Evolutionary conservation across 768 basidiomycete species (phyloP).

Genomic region (Auriscalpium microsporum): DNA sequence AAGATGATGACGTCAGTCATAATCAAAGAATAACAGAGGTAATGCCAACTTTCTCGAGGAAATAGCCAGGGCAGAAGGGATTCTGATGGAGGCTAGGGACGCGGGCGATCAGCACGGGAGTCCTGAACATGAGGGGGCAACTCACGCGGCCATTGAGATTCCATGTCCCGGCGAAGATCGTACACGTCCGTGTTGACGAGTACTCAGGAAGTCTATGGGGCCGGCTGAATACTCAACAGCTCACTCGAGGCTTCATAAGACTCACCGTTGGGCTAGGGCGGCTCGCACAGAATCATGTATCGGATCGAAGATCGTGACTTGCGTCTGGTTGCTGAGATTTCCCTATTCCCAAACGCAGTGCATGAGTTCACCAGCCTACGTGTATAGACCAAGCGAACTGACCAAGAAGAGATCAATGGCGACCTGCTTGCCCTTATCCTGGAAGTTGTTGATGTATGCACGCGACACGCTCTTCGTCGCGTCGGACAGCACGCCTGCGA

Average conservation of each 20-base stretch:
- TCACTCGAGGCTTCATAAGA: neutral
- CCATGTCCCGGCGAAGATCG: conserved; percentile 88
- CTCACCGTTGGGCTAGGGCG: conserved; percentile 61
- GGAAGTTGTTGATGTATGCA: conserved; percentile 97
- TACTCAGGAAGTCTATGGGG: conserved; percentile 65
- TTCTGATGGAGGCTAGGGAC: conserved; percentile 65
- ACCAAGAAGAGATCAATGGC: conserved; percentile 97
- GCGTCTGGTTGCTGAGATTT: conserved; percentile 79
- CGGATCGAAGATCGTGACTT: conserved; percentile 89
- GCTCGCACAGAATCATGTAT: conserved; percentile 80
- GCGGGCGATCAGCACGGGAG: neutral
- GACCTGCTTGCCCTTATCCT: conserved; percentile 87
- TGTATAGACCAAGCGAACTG: conserved; percentile 18
- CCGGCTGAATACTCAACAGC: neutral
- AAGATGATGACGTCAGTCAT: neutral
- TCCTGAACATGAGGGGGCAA: conserved; percentile 1
- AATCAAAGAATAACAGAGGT: neutral
- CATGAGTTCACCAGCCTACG: neutral
- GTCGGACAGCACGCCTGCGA: conserved; percentile 87
- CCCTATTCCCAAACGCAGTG: conserved; percentile 49
- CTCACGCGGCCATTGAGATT: conserved; percentile 86
- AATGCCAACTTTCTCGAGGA: conserved; percentile 61
- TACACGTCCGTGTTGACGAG: conserved; percentile 63
- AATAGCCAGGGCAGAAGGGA: conserved; percentile 87
- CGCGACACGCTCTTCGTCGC: conserved; percentile 94